Conservation (phyloP, 169 alveolate genomes). For the Cryptosporidium canis region DNA sequence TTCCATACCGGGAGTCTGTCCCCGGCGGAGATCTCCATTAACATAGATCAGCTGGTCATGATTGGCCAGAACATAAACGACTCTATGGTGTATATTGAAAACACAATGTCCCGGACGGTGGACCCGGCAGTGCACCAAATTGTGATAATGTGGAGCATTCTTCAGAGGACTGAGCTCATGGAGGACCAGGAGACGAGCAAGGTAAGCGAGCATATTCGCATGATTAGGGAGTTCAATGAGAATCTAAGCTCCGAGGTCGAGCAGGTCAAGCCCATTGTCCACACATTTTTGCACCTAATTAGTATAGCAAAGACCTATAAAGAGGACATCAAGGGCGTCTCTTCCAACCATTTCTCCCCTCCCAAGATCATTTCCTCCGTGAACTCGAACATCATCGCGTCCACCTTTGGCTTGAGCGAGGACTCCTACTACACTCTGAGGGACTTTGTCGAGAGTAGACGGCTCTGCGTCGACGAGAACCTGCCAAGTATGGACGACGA, state of each 20-base stretch:
- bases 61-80: slow-evolving; percentile 54
- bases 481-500: not conserved
- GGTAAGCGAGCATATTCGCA: not conserved
- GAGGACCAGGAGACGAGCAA: not conserved
- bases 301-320: slow-evolving; percentile 24
- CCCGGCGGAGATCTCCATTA: not conserved
- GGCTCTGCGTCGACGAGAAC: not conserved
- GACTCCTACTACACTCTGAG: not conserved
- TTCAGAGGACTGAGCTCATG: not conserved
- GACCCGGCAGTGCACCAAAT: slow-evolving; percentile 21
- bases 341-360: not conserved
- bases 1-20: not conserved
- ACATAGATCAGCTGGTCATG: slow-evolving; percentile 67
- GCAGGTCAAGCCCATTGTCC: slow-evolving; percentile 11
- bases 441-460: not conserved
- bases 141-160: slow-evolving; percentile 7
- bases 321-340: not conserved
- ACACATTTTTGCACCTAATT: slow-evolving; percentile 21
- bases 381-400: slow-evolving; percentile 25
- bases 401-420: not conserved
- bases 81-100: slow-evolving; percentile 10
- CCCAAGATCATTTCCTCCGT: slow-evolving; percentile 37
- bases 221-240: not conserved
- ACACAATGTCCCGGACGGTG: not conserved
- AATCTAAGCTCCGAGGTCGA: not conserved